Base-by-base conservation (phyloP, 352 stramenopile species). In the Pythium myriotylum region DNA sequence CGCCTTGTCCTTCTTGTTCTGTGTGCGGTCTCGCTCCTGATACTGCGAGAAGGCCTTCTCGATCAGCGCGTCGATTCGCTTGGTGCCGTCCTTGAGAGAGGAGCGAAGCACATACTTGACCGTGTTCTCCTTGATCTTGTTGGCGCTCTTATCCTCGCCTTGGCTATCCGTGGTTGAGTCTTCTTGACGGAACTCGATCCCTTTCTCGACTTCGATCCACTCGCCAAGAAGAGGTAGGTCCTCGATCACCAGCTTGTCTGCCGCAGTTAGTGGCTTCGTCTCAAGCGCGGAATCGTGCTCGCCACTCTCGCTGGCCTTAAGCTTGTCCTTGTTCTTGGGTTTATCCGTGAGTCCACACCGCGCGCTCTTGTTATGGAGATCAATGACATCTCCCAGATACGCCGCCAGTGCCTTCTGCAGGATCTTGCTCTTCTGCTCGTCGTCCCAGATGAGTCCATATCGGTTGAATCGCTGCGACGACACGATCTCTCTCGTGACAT, bases 41-140 rank as follows among this genome's bases (percentile, higher is more conserved):
- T 82, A 82, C 10, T 59, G 47, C 8, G 39, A 23, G 27, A 68
- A 81, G 0, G 73, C 73, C 40, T 68, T 60, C 10, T 72, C 37
- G 22, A 82, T 57, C 19, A 82, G 52, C 40, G 27, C 50, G 33
- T 81, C 67, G 35, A 82, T 82, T 49, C 68, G 61, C 27, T 74
- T 49, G 17, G 73, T 48, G 2, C 51, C 73, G 26, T 80, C 66
- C 5, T 19, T 17, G 9, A 65, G 39, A 9, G 53, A 54, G n/a
- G 57, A 70, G 14, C 54, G 54, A 17, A 75, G 63, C n/a, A 46
- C 20, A 54, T 66, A 75, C 14, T 46, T 47, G 22, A 50, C 51
- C 59, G 61, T 69, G 43, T 39, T 40, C 42, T 74, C 63, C n/a
- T 43, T 59, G 9, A 55, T 29, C 20, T 54, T 67, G 35, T 40